A percentile compares a stretch with the other conserved stretches of the same genome.
Evolutionary conservation across 495 filamentous ascomycete genomes (phyloP).

Genomic region (Gamarada debralockiae): DNA sequence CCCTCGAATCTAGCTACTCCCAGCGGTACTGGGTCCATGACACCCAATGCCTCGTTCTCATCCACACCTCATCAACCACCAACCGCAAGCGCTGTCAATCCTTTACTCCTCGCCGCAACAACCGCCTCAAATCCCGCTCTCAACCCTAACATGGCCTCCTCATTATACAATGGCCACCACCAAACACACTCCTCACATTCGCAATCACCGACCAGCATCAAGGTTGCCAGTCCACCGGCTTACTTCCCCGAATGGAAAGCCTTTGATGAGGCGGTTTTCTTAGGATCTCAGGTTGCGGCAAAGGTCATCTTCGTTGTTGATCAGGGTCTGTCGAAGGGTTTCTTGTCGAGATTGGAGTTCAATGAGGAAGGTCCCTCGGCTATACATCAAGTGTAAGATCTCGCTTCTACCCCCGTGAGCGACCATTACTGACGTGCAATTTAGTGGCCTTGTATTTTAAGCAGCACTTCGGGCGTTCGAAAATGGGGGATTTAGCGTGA

Average conservation of each 20-base stretch:
- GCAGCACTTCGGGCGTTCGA: no score
- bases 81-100: conserved; percentile 66
- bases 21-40: conserved; percentile 85
- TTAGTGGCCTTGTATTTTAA: conserved; percentile 10
- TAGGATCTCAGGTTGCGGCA: conserved; percentile 50
- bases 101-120: conserved; percentile 88
- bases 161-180: conserved; percentile 5
- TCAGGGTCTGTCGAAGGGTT: conserved; percentile 65
- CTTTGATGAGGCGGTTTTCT: conserved; percentile 73
- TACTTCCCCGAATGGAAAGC: conserved; percentile 95
- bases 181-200: conserved; percentile 71
- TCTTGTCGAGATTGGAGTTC: conserved; percentile 70
- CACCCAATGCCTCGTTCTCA: conserved; percentile 64
- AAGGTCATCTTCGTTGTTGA: conserved; percentile 56
- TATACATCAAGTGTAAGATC: conserved; percentile 48
- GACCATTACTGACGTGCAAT: not conserved
- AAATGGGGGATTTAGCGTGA: no score
- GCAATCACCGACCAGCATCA: conserved; percentile 86
- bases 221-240: conserved; percentile 69
- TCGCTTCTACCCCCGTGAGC: not conserved
- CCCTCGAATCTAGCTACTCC: conserved; percentile 89
- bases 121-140: conserved; percentile 58
- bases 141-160: conserved; percentile 29
- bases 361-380: conserved; percentile 72
- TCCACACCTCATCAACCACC: conserved; percentile 48